Percentiles rank a stretch among this genome's conserved stretches.
phyloP scores from a whole-genome alignment of 1,284 basidiomycete species.

The Waitea zeae region DNA sequence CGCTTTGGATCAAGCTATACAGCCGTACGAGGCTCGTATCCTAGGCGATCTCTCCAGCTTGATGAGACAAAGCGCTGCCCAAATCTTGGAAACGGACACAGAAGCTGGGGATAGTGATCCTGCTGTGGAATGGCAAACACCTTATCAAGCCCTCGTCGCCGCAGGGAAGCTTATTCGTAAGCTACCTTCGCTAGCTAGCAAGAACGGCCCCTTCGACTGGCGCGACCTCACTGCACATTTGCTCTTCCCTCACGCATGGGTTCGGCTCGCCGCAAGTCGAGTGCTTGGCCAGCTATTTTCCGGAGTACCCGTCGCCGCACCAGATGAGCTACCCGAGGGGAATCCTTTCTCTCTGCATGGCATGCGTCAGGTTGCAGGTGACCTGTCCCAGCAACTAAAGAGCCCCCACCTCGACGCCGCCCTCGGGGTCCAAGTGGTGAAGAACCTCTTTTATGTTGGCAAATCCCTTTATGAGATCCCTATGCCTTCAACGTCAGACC shows the following conservation, averaged over 20 bases:
- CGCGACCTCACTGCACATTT: constrained; percentile 45
- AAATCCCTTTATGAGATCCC: constrained; percentile 57
- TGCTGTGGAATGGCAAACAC: constrained; percentile 64
- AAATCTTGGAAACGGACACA: constrained; percentile 15
- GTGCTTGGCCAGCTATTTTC: constrained; percentile 63
- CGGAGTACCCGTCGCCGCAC: constrained; percentile 22
- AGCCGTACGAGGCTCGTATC: constrained; percentile 31
- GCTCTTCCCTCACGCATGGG: constrained; percentile 90
- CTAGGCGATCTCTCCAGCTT: constrained; percentile 41
- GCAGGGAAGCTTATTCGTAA: constrained; percentile 47
- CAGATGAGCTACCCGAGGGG: constrained; percentile 15
- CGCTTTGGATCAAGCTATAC: constrained; percentile 30
- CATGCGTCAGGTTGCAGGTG: constrained; percentile 61
- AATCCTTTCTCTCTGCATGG: constrained; percentile 32
- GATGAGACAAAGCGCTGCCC: constrained; percentile 24
- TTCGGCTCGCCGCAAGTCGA: constrained; percentile 68
- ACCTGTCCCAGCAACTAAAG: constrained; percentile 67
- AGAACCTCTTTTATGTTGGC: constrained; percentile 85
- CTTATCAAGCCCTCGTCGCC: constrained; percentile 67
- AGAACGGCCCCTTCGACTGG: constrained; percentile 42
- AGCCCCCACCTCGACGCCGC: constrained; percentile 67
- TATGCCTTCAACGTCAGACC: constrained; percentile 10
- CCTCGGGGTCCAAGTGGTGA: constrained; percentile 77
- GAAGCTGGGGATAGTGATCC: constrained; percentile 29
- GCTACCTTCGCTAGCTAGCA: constrained; percentile 28